phyloP scores from a whole-genome alignment of 1,284 basidiomycete species.

The Cryptococcus hybrid region DNA sequence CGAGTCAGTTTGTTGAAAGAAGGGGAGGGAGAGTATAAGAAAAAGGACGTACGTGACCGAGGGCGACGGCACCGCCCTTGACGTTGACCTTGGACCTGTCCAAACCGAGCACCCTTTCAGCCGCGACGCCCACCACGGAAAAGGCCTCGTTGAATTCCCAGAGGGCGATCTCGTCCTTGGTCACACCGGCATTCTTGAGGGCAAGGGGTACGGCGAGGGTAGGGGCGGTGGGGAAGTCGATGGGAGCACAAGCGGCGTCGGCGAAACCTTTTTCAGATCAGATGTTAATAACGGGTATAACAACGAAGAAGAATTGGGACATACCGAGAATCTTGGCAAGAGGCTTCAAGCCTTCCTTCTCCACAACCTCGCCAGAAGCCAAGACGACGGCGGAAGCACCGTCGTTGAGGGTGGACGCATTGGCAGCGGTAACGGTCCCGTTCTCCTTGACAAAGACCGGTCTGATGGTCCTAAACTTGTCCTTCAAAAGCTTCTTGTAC shows the following conservation, averaged over 20 bases:
- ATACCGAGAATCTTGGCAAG: conserved; percentile 85
- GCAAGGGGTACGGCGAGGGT: conserved; percentile 88
- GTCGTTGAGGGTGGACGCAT: conserved; percentile 94
- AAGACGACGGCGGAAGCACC: conserved; percentile 95
- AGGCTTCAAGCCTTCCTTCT: conserved; percentile 83
- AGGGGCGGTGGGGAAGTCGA: conserved; percentile 96
- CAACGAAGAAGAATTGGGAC: conserved; percentile 72
- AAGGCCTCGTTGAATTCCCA: conserved; percentile 99
- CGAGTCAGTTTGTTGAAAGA: too few species aligned
- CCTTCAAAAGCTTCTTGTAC: conserved; percentile 91
- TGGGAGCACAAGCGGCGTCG: conserved; percentile 92
- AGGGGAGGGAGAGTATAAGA: too few species aligned
- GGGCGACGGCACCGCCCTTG: conserved; percentile 89
- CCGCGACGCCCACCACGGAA: conserved; percentile 88
- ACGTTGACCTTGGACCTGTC: conserved; percentile 88
- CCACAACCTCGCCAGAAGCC: conserved; percentile 85
- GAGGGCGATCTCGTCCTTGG: conserved; percentile 77
- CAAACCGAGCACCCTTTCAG: conserved; percentile 82
- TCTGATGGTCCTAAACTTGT: conserved; percentile 82
- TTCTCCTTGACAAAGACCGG: conserved; percentile 79
- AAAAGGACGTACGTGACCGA: conserved; percentile 68
- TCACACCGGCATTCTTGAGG: conserved; percentile 80
- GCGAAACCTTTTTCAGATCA: conserved; percentile 93
- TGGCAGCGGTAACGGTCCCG: conserved; percentile 91
- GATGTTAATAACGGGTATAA: too few species aligned